Evolutionary conservation across 257 asterid genomes (phyloP).

Genomic region (Solanum ahanhuiri): DNA sequence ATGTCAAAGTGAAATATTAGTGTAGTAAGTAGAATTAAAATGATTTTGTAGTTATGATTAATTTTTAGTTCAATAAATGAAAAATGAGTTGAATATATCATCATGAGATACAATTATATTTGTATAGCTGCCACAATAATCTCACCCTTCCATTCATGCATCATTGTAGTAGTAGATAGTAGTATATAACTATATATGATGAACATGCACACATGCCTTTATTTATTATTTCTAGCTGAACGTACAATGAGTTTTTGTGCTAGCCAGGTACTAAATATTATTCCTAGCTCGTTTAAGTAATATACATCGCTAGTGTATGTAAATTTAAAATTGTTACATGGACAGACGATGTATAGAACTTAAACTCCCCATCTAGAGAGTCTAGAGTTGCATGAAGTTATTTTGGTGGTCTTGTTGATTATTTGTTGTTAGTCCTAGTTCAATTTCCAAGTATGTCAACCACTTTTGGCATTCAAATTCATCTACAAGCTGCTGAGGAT

Average conservation of each 20-base stretch:
- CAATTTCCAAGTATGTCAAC: slow-evolving; percentile 45
- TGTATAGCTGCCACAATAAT: not conserved
- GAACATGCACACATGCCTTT: not conserved
- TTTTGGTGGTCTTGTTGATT: not conserved
- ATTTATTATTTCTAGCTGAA: not conserved
- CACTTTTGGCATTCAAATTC: slow-evolving; percentile 22
- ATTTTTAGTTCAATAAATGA: not conserved
- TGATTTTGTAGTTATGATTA: not conserved
- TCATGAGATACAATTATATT: not conserved
- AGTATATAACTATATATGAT: not conserved
- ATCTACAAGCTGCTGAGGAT: not conserved
- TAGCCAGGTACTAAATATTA: not conserved
- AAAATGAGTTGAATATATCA: not conserved
- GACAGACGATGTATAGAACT: not conserved
- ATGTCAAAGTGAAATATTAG: not conserved
- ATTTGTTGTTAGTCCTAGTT: slow-evolving; percentile 33
- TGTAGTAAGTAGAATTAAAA: not conserved
- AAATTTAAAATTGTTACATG: not conserved
- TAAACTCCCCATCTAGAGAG: not conserved
- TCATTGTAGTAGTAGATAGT: too few relatives aligned
- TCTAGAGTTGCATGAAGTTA: not conserved
- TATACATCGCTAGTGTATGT: not conserved
- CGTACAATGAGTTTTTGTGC: not conserved
- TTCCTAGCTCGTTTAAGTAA: not conserved
- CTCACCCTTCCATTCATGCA: not conserved